Percentiles rank a stretch among this genome's conserved stretches.
These are phyloP conservation scores for Leishmania arabica DNA, from an alignment of 208 protist species.

Conservation along the genomic window DNA sequence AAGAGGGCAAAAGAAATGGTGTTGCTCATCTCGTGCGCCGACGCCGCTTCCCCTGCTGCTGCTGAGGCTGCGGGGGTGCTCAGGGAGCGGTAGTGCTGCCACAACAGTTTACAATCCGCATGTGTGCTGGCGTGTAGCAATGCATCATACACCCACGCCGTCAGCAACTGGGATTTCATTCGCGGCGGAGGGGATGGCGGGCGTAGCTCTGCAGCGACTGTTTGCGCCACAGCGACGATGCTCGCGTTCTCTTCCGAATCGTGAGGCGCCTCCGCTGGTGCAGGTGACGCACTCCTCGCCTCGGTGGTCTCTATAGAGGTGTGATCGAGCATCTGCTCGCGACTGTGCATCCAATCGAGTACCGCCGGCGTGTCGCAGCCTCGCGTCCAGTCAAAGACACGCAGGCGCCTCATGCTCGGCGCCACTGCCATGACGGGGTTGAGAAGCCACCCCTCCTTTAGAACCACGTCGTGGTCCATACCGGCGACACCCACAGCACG, in stretches of 20 bases:
- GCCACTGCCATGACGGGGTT: constrained; percentile 12
- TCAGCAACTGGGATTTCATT: constrained; percentile 40
- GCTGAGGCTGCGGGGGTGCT: background rate
- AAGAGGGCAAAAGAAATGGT: constrained; percentile 43
- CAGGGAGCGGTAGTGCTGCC: constrained; percentile 50
- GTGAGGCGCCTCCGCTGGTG: constrained; percentile 27
- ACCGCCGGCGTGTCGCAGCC: constrained; percentile 19
- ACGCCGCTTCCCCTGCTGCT: background rate
- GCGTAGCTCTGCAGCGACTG: background rate
- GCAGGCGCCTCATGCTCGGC: background rate
- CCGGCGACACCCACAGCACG: constrained; percentile 20
- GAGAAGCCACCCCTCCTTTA: constrained; percentile 11
- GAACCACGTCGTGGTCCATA: constrained; percentile 3
- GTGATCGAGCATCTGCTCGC: background rate
- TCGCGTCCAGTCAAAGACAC: constrained; percentile 34
- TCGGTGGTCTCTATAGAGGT: background rate
- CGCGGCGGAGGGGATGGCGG: constrained; percentile 25
- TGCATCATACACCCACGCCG: constrained; percentile 37
- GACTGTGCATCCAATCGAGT: constrained; percentile 12
- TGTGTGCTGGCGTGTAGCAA: constrained; percentile 41
- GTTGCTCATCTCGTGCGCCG: background rate
- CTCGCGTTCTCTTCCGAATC: background rate
- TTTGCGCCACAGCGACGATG: background rate
- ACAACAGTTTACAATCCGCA: constrained; percentile 48
- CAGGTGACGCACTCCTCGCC: constrained; percentile 16